A percentile compares a stretch with the other conserved stretches of the same genome.
These are phyloP conservation scores for Paragyromitra xinjiangensis DNA, from an alignment of 495 filamentous ascomycete species.

Conservation along the genomic window DNA sequence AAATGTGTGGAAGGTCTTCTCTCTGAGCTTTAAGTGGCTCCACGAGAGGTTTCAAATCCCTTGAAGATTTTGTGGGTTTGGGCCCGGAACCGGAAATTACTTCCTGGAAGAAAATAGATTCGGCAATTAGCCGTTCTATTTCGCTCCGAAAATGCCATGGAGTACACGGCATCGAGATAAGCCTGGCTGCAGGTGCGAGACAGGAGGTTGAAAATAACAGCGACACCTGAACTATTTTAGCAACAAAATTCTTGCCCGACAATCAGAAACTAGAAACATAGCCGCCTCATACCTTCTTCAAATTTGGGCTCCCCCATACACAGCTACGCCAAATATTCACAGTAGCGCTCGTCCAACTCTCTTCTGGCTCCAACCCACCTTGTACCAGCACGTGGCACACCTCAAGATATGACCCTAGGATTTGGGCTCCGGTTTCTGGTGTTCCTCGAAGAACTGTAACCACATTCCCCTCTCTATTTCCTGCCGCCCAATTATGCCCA, in stretches of 20 bases:
- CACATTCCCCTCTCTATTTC: slow-evolving; percentile 26
- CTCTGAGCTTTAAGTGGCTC: slow-evolving; percentile 31
- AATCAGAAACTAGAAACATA: not conserved
- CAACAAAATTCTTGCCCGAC: not conserved
- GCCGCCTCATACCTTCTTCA: slow-evolving; percentile 49
- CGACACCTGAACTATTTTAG: slow-evolving; percentile 33
- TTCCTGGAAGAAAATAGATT: slow-evolving; percentile 49
- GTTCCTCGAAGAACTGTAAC: slow-evolving; percentile 37
- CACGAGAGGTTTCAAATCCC: slow-evolving; percentile 39
- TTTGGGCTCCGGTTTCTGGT: slow-evolving; percentile 45
- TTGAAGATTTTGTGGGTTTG: slow-evolving; percentile 35
- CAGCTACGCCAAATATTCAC: slow-evolving; percentile 53
- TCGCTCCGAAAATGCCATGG: slow-evolving; percentile 16
- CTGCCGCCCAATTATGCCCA: slow-evolving; percentile 13
- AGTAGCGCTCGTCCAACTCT: slow-evolving; percentile 39
- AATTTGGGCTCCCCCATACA: slow-evolving; percentile 54
- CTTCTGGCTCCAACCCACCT: slow-evolving; percentile 11
- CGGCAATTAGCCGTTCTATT: slow-evolving; percentile 45
- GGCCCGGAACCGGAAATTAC: slow-evolving; percentile 13
- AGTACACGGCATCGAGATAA: slow-evolving; percentile 19
- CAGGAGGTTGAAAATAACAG: slow-evolving; percentile 47
- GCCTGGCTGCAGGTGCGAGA: slow-evolving; percentile 26
- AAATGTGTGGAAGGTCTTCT: slow-evolving; percentile 29
- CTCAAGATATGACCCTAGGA: slow-evolving; percentile 52
- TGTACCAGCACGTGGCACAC: slow-evolving; percentile 29